A percentile compares a stretch with the other conserved stretches of the same genome.
Evolutionary conservation across 192 early-diverging fungal species (phyloP).

Genomic region (Backusella circina): DNA sequence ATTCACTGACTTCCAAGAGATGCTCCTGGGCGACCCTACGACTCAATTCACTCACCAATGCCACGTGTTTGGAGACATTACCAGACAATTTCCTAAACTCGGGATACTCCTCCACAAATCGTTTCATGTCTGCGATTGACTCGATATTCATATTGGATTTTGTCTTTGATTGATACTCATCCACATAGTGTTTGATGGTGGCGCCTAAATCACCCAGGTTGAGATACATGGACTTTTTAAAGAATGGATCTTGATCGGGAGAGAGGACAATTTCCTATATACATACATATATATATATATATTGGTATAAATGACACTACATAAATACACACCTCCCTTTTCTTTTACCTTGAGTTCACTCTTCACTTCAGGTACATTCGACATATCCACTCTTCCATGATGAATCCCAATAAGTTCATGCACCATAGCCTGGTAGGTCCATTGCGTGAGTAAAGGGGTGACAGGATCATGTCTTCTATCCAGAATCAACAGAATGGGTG

Average conservation of each 20-base stretch:
- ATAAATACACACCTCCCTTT: not conserved
- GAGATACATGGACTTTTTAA: constrained; percentile 83
- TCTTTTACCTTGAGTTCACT: constrained; percentile 73
- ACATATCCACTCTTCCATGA: constrained; percentile 91
- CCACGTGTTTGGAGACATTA: constrained; percentile 98
- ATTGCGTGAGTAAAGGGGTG: constrained; percentile 90
- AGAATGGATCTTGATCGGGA: constrained; percentile 90
- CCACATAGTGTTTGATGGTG: constrained; percentile 92
- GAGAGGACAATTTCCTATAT: constrained; percentile 85
- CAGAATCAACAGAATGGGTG: constrained; percentile 85
- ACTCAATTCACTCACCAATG: constrained; percentile 94
- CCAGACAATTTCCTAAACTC: constrained; percentile 95
- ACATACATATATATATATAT: no score
- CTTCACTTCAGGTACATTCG: constrained; percentile 73
- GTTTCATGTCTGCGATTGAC: constrained; percentile 97
- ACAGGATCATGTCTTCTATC: constrained; percentile 96
- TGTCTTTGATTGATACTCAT: constrained; percentile 91
- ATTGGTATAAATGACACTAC: not conserved
- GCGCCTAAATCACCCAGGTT: constrained; percentile 94
- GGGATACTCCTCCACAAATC: constrained; percentile 98
- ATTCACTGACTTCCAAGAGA: constrained; percentile 83
- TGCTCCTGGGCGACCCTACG: constrained; percentile 68
- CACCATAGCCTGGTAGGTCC: constrained; percentile 99
- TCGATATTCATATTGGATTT: constrained; percentile 90
- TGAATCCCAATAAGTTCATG: constrained; percentile 92